Evolutionary conservation across 306 rosid genomes (phyloP), one percentile per base, ranked within the genome.

Genomic region (Dryas octopetala): DNA sequence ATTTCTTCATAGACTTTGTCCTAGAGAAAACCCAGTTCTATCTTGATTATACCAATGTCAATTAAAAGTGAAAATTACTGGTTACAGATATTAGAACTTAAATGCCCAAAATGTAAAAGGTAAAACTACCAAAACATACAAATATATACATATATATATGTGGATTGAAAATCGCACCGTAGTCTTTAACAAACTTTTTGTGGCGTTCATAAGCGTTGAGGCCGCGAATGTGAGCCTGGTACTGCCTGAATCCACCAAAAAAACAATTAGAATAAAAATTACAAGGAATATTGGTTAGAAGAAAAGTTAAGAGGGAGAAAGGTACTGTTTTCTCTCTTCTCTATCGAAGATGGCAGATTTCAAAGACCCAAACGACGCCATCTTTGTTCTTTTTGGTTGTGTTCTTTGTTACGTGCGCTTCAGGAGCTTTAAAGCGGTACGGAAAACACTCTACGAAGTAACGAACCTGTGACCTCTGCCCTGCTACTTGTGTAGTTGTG

Each of bases 161-260:
- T 16, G 51, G 13, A 43, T 44, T 64, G 46, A 15, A 47, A 68
- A 59, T 4, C 79, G 17, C 70, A 91, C 97, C 96, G 64, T 89
- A 95, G 73, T 95, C 98, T 23, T 85, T 76, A 10, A 95, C 65
- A 32, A 85, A 85, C 26, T 85, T 85, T 17, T 88, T 79, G 78
- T 81, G 89, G 72, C 91, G 88, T 51, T 88, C 91, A 74, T 83
- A 85, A 7, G 85, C 89, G 67, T 85, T 88, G 70, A 83, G 92
- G 41, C 89, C 92, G 40, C 83, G 88, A 45, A 88, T 79, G 46
- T 86, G 90, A 75, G 84, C 92, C 75, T 88, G 89, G 68, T 86
- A 85, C 78, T 88, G 87, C 79, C 89, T 85, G 70, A 65, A 70
- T 4, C 11, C 8, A 32, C 62, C 66, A 28, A 38, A 38, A 10